Evolutionary conservation across 2,329 filamentous ascomycete genomes (phyloP), one percentile per base, ranked within the genome.

Genomic region (Pseudopyricularia cyperi): DNA sequence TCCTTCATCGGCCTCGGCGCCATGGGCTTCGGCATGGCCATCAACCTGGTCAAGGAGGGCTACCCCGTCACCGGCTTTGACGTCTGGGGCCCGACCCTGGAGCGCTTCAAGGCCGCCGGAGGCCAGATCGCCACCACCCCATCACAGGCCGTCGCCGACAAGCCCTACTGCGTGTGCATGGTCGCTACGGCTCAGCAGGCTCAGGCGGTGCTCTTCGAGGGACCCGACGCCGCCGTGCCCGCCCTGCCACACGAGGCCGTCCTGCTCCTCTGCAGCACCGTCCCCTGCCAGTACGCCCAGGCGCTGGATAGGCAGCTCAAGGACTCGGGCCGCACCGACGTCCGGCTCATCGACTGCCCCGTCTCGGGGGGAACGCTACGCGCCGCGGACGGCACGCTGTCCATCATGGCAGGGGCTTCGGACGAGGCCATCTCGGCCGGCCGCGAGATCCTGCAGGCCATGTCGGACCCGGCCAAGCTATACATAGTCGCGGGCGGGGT

Each of bases 1-100:
- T 76, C 79, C 57, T 87, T 88, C 66, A 82, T 85, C 56, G 85
- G 85, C 71, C 81, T 89, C 3, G 85, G 85, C 53, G 85, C 85
- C 66, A 89, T 89, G 85, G 85, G 85, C 62, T 85, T 87, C 64
- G 85, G 85, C 62, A 89, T 89, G 85, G 85, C 85, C 56, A 85
- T 79, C 54, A 76, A 88, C 62, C 76, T 89, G 46, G 71, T 88
- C 59, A 79, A 80, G 57, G 68, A 77, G 56, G 82, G 82, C 53
- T 86, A 83, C 65, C 55, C 69, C 26, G 83, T 89, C 24, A 82
- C 78, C 22, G 85, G 85, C 52, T 89, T 81, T 63, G 85, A 89
- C 61, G 77, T 88, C 39, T 87, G 78, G 68, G 69, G 70, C 2
- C 80, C 83, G 6, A 81, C 83, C 0, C 73, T 88, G 33, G 77